Conservation (phyloP, 768 basidiomycete species). For the Podaxis rugospora region DNA sequence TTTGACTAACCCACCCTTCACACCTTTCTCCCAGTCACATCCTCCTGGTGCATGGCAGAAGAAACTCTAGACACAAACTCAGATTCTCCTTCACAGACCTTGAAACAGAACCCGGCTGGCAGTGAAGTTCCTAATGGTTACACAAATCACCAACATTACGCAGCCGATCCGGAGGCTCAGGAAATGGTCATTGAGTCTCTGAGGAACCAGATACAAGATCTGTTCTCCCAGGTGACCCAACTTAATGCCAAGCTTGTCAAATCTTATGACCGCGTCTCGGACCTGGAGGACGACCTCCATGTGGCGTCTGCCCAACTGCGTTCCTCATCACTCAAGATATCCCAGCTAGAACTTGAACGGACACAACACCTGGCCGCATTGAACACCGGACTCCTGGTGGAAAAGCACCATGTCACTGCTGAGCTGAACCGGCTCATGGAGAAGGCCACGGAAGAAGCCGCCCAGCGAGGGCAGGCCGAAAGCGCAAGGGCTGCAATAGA, state of each 20-base stretch:
- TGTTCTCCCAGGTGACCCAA: constrained; percentile 85
- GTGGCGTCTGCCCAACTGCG: constrained; percentile 56
- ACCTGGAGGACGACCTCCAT: constrained; percentile 88
- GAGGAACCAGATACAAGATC: constrained; percentile 76
- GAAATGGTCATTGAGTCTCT: constrained; percentile 79
- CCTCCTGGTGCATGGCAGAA: constrained; percentile 13
- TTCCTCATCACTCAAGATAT: constrained; percentile 58
- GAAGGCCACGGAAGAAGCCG: constrained; percentile 91
- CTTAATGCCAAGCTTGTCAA: constrained; percentile 91
- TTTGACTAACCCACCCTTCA: neutral
- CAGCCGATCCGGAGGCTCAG: constrained; percentile 60
- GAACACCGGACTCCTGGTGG: constrained; percentile 88
- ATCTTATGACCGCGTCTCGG: constrained; percentile 88
- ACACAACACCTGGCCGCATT: constrained; percentile 85
- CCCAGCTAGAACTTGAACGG: constrained; percentile 80
- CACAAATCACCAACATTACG: constrained; percentile 19
- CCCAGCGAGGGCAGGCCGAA: constrained; percentile 87
- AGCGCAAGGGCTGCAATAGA: constrained; percentile 79
- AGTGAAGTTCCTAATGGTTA: constrained; percentile 4
- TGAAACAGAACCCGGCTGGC: neutral
- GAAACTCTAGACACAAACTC: constrained; percentile 5
- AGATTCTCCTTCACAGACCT: neutral
- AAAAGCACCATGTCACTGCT: constrained; percentile 82
- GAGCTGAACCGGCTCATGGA: constrained; percentile 95
- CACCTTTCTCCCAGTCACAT: constrained; percentile 3